Evolutionary conservation across 2,329 filamentous ascomycete species (phyloP), one percentile per base, ranked within the genome.

Genomic region (Xylariaceae sp.): DNA sequence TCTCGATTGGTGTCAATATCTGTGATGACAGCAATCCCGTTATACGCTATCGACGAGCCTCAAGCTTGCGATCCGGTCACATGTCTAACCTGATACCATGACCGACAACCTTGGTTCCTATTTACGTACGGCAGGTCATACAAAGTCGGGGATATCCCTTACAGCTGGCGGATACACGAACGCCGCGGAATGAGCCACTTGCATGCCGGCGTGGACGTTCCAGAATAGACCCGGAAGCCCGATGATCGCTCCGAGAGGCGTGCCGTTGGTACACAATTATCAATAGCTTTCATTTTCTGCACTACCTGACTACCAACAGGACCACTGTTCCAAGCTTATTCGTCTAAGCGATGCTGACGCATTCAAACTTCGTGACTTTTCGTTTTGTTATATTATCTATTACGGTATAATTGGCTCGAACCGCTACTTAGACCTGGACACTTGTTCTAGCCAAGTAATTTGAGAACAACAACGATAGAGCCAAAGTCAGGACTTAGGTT

Each of bases 181-280:
- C 7, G 32, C 32, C 32, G 14, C 32, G 32, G 32, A 16, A 37
- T 37, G 32, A 16, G 14, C 32, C 14, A 16, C 6, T 6, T 37
- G 32, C 50, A 55, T 32, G 52, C 32, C n/a, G 44, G 49, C 42
- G 48, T 45, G 40, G 37, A 50, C 46, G 48, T 58, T 60, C 58
- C 59, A 59, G 55, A 63, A 63, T 40, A 7, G 44, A 47, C 54
- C 42, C 57, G 9, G 57, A 60, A 56, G 41, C 51, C n/a, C 40
- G 26, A 53, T 26, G 3, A 37, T 29, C 10, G n/a, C 44, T 46
- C 44, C 47, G 37, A 32, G 43, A 50, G 32, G 16, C 37, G 26
- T 46, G 20, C 43, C 40, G 7, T 32, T 9, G 52, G 12, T 40
- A 20, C 54, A 52, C 50, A 32, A 14, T 37, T 37, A 50, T 40